A percentile compares a stretch with the other conserved stretches of the same genome.
Evolutionary conservation across 768 basidiomycete genomes (phyloP).

Genomic region (Suillus ampliporus): DNA sequence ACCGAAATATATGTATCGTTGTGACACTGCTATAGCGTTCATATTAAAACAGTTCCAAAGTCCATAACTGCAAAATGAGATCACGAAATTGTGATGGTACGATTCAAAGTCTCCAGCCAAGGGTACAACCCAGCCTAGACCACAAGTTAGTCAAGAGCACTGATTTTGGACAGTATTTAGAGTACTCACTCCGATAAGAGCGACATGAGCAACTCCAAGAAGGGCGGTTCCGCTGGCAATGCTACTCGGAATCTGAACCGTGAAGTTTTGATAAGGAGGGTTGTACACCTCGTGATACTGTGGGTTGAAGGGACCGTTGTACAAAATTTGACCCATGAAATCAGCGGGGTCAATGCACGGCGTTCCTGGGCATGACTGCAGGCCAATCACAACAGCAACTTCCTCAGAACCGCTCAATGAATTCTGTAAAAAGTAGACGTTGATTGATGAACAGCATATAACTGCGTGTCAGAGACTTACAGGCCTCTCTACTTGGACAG

Average conservation of each 20-base stretch:
- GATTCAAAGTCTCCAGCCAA: constrained; percentile 39
- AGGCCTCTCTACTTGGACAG: constrained; percentile 53
- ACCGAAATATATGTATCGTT: not conserved
- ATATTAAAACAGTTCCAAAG: not conserved
- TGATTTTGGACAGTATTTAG: not conserved
- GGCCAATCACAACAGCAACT: constrained; percentile 51
- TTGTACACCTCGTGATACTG: constrained; percentile 34
- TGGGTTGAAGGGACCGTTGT: constrained; percentile 51
- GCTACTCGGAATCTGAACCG: constrained; percentile 43
- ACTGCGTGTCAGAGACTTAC: constrained; percentile 37
- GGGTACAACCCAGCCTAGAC: constrained; percentile 40
- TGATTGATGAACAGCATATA: not conserved
- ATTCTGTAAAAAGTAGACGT: constrained; percentile 28
- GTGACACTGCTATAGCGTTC: not conserved
- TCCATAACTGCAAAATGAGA: not conserved
- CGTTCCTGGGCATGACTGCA: constrained; percentile 43
- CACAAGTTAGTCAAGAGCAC: not conserved
- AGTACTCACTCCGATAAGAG: constrained; percentile 46
- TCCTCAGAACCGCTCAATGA: constrained; percentile 45
- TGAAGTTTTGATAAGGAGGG: constrained; percentile 51
- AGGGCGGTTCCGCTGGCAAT: constrained; percentile 37
- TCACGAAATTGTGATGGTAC: constrained; percentile 31
- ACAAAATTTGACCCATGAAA: constrained; percentile 50
- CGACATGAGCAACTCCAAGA: constrained; percentile 43
- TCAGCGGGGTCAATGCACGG: constrained; percentile 33